Conservation (phyloP, 2,329 filamentous ascomycete species). For the Aspergillus sojae region DNA sequence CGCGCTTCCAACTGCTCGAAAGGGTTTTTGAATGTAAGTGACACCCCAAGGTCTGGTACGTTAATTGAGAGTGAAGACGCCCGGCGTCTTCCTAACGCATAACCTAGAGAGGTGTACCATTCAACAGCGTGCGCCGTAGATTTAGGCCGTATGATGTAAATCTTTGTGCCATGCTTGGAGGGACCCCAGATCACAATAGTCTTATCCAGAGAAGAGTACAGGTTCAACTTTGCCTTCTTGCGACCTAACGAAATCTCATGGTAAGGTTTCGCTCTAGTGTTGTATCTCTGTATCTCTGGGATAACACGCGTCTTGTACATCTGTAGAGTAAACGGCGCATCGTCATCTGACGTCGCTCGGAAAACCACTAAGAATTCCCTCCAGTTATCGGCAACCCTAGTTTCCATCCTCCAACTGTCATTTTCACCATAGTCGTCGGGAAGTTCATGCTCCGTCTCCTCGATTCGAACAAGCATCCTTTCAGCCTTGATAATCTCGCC, state of each 20-base stretch:
- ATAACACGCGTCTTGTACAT: slow-evolving; percentile 67
- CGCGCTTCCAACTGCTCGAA: slow-evolving; percentile 53
- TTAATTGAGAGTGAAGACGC: slow-evolving; percentile 61
- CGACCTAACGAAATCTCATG: slow-evolving; percentile 60
- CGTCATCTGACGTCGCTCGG: slow-evolving; percentile 57
- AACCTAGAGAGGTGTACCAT: slow-evolving; percentile 68
- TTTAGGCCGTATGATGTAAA: slow-evolving; percentile 64
- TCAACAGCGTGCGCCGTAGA: slow-evolving; percentile 65
- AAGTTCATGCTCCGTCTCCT: slow-evolving; percentile 55
- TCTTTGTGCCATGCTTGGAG: slow-evolving; percentile 56
- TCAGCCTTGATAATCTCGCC: slow-evolving; percentile 69
- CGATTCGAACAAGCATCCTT: slow-evolving; percentile 67
- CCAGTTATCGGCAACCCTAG: slow-evolving; percentile 65
- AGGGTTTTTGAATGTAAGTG: slow-evolving; percentile 60
- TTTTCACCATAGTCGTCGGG: slow-evolving; percentile 67
- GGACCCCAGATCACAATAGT: slow-evolving; percentile 66
- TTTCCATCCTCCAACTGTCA: slow-evolving; percentile 61
- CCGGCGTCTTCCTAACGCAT: slow-evolving; percentile 61
- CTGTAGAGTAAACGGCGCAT: slow-evolving; percentile 59
- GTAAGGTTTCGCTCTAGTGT: slow-evolving; percentile 57
- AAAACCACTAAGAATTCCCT: slow-evolving; percentile 66
- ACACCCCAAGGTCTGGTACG: slow-evolving; percentile 65
- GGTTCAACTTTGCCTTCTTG: slow-evolving; percentile 59
- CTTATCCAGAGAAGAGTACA: slow-evolving; percentile 69
- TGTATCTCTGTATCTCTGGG: slow-evolving; percentile 58